Evolutionary conservation across 345 rosid genomes (phyloP), one percentile per base, ranked within the genome.

Genomic region (Eucalyptus urophylla): DNA sequence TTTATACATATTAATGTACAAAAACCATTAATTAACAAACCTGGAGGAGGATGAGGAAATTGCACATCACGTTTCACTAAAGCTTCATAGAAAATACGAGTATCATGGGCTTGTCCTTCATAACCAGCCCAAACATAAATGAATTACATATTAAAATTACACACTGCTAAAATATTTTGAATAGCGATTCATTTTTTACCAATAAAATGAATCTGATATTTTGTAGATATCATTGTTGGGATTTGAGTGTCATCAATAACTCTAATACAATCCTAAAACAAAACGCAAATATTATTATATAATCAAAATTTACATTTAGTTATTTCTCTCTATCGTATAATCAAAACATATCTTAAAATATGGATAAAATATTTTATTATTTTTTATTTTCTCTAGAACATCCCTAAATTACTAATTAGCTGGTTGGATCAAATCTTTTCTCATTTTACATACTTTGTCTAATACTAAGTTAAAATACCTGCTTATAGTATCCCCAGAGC

Each of bases 181-280:
- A 9, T 51, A 0, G 2, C 0, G 3, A 4, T 51, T 7, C 22
- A 0, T 17, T 7, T 51, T 17, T 0, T 0, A 51, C 4, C 9
- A 17, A 51, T 51, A 17, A 51, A 51, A 51, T 0, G 4, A 51
- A 51, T 17, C 0, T 51, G 0, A 51, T 51, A 8, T 3, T 51
- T 51, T 17, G 22, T 51, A 51, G 2, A 2, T 0, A 51, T 51
- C 9, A 51, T 2, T 7, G 1, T 0, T 17, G 1, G 22, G 2
- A 51, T 51, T 17, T 51, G 4, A 51, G 22, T 51, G 22, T 0
- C 22, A 51, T 51, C 2, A 51, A 51, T 51, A 51, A 1, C 9
- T 51, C 0, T 0, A 51, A 51, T 17, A 17, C 9, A 51, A 51
- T 17, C 4, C 0, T 51, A 51, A 51, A 51, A 51, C 8, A 51